Percentiles rank a stretch among this genome's conserved stretches.
phyloP scores from a whole-genome alignment of 2,329 filamentous ascomycete species.

The Hypocreales sp. region DNA sequence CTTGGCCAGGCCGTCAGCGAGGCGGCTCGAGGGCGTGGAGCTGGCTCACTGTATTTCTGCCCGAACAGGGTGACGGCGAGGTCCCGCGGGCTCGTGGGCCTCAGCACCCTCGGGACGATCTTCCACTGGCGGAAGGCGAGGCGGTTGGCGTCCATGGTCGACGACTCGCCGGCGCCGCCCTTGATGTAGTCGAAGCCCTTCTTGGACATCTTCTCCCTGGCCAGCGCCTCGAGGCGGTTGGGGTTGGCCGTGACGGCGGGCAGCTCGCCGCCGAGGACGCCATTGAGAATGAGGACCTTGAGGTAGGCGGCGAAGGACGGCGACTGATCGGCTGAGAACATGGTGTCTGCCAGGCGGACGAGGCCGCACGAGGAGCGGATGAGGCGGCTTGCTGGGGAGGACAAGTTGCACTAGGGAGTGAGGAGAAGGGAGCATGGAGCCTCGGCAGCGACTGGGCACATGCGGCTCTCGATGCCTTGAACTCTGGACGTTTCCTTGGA shows the following conservation, averaged over 20 bases:
- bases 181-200: constrained; percentile 43
- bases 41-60: constrained; percentile 21
- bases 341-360: no score
- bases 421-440: no score
- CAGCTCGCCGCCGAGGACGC: constrained; percentile 28
- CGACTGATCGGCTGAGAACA: no score
- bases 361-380: no score
- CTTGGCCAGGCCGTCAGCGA: constrained; percentile 21
- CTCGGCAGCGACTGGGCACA: not conserved
- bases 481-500: no score
- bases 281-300: constrained; percentile 32
- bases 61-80: constrained; percentile 38
- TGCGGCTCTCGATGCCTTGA: no score
- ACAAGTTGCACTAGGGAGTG: no score
- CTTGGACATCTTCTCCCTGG: constrained; percentile 27
- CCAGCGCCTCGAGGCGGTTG: constrained; percentile 38
- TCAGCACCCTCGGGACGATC: constrained; percentile 36
- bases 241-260: constrained; percentile 44
- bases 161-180: constrained; percentile 45
- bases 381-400: not conserved
- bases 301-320: constrained; percentile 26
- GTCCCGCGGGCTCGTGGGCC: constrained; percentile 26
- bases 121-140: constrained; percentile 37
- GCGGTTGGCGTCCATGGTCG: constrained; percentile 44
- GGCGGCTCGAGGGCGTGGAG: not conserved